Percentiles rank a stretch among this genome's conserved stretches.
These are phyloP conservation scores for Amanita pseudoporphyria DNA, from an alignment of 768 basidiomycete genomes.

Conservation along the genomic window DNA sequence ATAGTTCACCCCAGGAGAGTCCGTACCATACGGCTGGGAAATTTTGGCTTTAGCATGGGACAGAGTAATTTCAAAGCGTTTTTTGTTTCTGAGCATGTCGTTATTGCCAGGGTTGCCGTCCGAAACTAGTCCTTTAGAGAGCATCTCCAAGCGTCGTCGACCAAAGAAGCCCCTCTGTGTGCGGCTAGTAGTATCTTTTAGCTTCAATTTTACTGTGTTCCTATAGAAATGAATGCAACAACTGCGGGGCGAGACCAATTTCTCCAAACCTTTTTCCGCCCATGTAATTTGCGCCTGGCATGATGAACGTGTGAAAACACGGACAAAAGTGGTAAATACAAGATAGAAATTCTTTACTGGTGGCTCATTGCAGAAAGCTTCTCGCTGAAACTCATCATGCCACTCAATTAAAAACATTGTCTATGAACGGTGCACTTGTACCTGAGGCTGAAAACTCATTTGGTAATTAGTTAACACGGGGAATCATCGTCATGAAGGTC, in stretches of 20 bases:
- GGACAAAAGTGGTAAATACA: too few species aligned
- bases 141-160: slow-evolving; percentile 45
- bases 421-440: too few species aligned
- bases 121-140: slow-evolving; percentile 29
- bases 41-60: slow-evolving; percentile 8
- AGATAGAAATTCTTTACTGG: too few species aligned
- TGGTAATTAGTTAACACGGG: too few species aligned
- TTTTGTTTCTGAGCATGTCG: slow-evolving; percentile 8
- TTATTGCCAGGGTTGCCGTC: slow-evolving; percentile 1
- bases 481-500: too few species aligned
- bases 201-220: slow-evolving; percentile 47
- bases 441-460: too few species aligned
- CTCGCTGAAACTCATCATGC: too few species aligned
- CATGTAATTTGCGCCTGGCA: slow-evolving; percentile 71
- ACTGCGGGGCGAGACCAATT: not conserved
- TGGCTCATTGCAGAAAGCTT: too few species aligned
- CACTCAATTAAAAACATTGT: too few species aligned
- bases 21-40: too few species aligned
- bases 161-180: slow-evolving; percentile 54
- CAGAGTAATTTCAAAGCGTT: slow-evolving; percentile 4
- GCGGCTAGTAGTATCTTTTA: slow-evolving; percentile 44
- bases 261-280: slow-evolving; percentile 51
- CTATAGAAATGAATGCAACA: slow-evolving; percentile 22
- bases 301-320: slow-evolving; percentile 15
- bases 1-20: not conserved